These are phyloP conservation scores for Ogataea hybrid DNA, from an alignment of 1,139 yeast species.

Conservation along the genomic window DNA sequence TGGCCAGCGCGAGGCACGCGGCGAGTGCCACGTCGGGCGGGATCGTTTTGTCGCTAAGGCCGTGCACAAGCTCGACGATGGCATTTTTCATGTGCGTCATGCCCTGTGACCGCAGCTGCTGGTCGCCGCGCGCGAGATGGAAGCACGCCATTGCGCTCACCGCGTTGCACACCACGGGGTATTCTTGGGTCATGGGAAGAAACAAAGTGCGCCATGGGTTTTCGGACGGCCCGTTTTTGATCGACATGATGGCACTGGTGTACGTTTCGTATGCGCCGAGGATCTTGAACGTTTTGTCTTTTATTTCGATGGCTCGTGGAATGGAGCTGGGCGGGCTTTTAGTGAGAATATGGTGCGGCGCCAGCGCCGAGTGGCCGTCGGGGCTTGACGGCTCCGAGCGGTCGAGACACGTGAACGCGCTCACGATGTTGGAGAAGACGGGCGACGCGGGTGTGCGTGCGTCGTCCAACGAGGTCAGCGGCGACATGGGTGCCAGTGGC, in stretches of 20 bases:
- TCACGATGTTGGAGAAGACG: slow-evolving; percentile 43
- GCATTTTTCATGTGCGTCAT: slow-evolving; percentile 58
- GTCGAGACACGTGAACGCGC: slow-evolving; percentile 42
- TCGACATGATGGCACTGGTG: slow-evolving; percentile 62
- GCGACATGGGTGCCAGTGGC: slow-evolving; percentile 14
- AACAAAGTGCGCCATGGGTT: slow-evolving; percentile 67
- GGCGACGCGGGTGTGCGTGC: slow-evolving; percentile 31
- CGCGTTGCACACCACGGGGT: slow-evolving; percentile 58
- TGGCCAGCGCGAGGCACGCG: slow-evolving; percentile 59
- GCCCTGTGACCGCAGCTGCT: slow-evolving; percentile 47
- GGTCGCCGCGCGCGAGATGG: slow-evolving; percentile 52
- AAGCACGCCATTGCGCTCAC: slow-evolving; percentile 65
- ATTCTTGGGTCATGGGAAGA: slow-evolving; percentile 52
- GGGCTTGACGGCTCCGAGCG: slow-evolving; percentile 30
- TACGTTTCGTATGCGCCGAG: slow-evolving; percentile 42
- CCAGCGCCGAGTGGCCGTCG: slow-evolving; percentile 20
- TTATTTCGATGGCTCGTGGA: slow-evolving; percentile 24
- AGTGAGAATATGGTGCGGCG: slow-evolving; percentile 12
- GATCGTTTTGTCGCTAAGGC: slow-evolving; percentile 45
- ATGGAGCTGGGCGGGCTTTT: slow-evolving; percentile 9
- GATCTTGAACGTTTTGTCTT: slow-evolving; percentile 31
- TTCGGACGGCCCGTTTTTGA: slow-evolving; percentile 60
- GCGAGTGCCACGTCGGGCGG: slow-evolving; percentile 68
- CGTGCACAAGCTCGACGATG: slow-evolving; percentile 56
- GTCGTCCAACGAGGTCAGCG: slow-evolving; percentile 4